Conservation (phyloP, 2,329 filamentous ascomycete species). For the Neurospora sp. region DNA sequence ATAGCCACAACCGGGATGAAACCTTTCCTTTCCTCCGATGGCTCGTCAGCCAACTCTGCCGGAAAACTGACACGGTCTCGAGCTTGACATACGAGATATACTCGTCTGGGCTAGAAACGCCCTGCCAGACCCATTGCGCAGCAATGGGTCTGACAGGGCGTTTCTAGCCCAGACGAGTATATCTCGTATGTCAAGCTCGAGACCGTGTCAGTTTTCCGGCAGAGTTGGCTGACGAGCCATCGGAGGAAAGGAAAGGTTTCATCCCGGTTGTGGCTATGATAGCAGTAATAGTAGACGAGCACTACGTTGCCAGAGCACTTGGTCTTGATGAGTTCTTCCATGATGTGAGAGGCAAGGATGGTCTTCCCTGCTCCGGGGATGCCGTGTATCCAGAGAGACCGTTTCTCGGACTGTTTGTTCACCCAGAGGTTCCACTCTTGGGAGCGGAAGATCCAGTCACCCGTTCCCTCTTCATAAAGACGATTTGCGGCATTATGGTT, state of each 20-base stretch:
- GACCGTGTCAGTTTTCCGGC: conserved; percentile 10
- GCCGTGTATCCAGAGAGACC: conserved; percentile 11
- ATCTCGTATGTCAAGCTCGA: conserved; percentile 2
- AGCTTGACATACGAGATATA: too few species aligned
- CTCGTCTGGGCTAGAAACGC: too few species aligned
- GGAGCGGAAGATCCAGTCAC: conserved; percentile 9
- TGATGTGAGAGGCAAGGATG: conserved; percentile 8
- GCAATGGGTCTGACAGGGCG: too few species aligned
- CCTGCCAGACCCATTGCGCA: too few species aligned
- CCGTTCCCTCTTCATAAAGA: conserved; percentile 7
- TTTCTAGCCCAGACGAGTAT: too few species aligned
- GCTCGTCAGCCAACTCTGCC: too few species aligned
- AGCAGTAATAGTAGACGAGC: conserved; percentile 23
- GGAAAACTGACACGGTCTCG: too few species aligned
- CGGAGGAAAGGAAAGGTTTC: conserved; percentile 20
- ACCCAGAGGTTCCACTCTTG: conserved; percentile 9
- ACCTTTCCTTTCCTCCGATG: too few species aligned
- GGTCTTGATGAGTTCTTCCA: not conserved
- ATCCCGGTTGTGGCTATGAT: conserved; percentile 19
- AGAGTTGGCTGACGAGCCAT: conserved; percentile 18
- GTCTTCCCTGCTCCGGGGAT: conserved; percentile 14
- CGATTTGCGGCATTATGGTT: conserved; percentile 2
- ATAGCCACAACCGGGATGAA: too few species aligned
- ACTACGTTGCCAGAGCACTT: not conserved
- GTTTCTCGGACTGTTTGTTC: not conserved